Base-by-base conservation (phyloP, 2,329 filamentous ascomycete genomes). In the Tolypocladium inflatum region DNA sequence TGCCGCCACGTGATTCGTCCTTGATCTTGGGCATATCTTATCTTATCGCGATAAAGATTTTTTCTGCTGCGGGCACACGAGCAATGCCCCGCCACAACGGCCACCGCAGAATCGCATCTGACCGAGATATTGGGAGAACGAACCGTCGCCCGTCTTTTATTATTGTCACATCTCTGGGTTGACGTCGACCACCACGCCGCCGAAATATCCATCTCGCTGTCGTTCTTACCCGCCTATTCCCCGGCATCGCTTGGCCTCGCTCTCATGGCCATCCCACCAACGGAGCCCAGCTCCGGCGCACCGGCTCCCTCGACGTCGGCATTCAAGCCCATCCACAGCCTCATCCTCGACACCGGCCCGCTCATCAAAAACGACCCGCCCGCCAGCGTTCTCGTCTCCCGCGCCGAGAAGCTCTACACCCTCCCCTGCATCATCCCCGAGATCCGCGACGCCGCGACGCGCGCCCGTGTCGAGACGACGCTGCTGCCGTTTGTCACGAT, bases 291-390 rank as follows among this genome's bases (percentile, higher is more conserved):
- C 54, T 43, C 57, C 54, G 38, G 52, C 45, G 60, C 60, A 35
- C 52, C 62, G 35, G 57, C 55, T 15, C 21, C 58, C 56, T n/a
- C 39, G 54, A 48, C 62, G 48, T 50, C 64, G 37, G 13, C 48
- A 13, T 21, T 57, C 43, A 96, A 92, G 70, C 81, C 87, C 0
- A 85, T 96, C 55, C 86, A 95, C 75, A 88, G 87, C 57, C 84
- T 97, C 55, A 82, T 97, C 35, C 81, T 99, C 64, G 94, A 99
- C 70, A 89, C 94, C 3, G 93, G 92, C 33, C 91, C 93, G 9
- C 85, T 99, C 60, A 92, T 99, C 72, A 93, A 93, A 70, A 97
- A 97, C 75, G 88, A 94, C 63, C 91, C 93, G 15, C 79, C 90
- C 13, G 84, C 94, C 30, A 95, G 90, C 52, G 90, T 89, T 0